phyloP scores from a whole-genome alignment of 2,329 filamentous ascomycete species.

The Penicillium sp. region DNA sequence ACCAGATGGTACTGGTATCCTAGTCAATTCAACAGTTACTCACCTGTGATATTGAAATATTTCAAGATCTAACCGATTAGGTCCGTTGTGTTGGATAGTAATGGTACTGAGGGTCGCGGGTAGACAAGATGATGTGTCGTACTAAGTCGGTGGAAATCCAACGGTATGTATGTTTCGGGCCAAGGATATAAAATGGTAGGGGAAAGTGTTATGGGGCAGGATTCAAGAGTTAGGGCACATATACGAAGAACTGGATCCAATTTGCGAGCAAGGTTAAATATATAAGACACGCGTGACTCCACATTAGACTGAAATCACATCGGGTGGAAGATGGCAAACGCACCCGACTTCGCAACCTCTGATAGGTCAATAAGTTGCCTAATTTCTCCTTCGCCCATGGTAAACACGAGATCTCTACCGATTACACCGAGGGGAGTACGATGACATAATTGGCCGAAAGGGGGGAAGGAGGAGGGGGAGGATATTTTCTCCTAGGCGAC shows the following conservation, averaged over 20 bases:
- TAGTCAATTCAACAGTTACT: not conserved
- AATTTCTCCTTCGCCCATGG: constrained; percentile 11
- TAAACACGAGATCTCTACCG: constrained; percentile 8
- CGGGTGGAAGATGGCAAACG: constrained; percentile 14
- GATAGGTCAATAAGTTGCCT: constrained; percentile 12
- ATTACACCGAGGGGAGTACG: constrained; percentile 6
- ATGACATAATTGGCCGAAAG: constrained; percentile 28
- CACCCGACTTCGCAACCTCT: not conserved
- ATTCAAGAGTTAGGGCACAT: constrained; percentile 13
- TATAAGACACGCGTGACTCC: constrained; percentile 9
- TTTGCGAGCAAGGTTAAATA: constrained; percentile 10
- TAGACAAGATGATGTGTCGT: constrained; percentile 3
- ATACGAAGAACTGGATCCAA: not conserved
- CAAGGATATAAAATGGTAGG: constrained; percentile 3
- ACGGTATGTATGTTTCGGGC: not conserved
- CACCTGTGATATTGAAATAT: constrained; percentile 10
- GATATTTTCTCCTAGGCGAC: constrained; percentile 7
- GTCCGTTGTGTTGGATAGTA: not conserved
- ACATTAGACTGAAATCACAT: constrained; percentile 18
- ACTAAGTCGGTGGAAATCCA: not conserved
- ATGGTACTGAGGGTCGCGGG: not conserved
- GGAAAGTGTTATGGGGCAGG: constrained; percentile 13
- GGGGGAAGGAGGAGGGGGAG: not conserved
- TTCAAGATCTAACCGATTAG: not conserved
- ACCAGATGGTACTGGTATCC: not conserved